Base-by-base conservation (phyloP, 1,139 yeast species). In the Nakaseomyces glabratus region DNA sequence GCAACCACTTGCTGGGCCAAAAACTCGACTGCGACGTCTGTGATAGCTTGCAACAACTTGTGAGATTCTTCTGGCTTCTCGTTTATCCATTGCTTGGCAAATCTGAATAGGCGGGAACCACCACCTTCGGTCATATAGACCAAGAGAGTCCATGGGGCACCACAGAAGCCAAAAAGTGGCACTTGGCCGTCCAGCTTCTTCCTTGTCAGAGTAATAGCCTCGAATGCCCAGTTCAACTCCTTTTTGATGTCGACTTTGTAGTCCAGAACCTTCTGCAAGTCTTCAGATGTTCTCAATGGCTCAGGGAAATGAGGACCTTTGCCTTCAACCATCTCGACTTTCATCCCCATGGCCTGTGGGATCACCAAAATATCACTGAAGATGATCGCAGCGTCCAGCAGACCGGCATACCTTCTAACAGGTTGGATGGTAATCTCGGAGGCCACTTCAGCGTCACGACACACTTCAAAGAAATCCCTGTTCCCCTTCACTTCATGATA, bases 81-180 rank as follows among this genome's bases (percentile, higher is more conserved):
- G 65, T 79, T 88, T 42, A 90, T 69, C 96, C 97, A 88, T 56
- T 84, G 82, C 60, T 90, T 86, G 39, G 86, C 95, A 55, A 70
- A 85, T 54, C 95, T 71, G 65, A 82, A 90, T 69, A 88, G 69
- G 58, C 84, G 82, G 8, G 95, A 79, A 11, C 96, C 95, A 49
- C 95, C 96, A 33, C 98, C 98, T 62, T 90, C 98, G 41, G 90
- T 78, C 95, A 90, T 93, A 61, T 93, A 90, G 26, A 88, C 95
- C 63, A 90, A 69, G 44, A 90, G 64, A 8, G 98, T 90, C 96
- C 96, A 90, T 39, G 98, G 98, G 10, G 95, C 96, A 38, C 98
- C 98, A 48, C 90, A 84, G 61, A 90, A 90, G 3, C 98, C 98
- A 36, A 90, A 68, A 46, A 90, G 68, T 16, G 98, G 98, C 12